These are phyloP conservation scores for Thraustotheca clavata DNA, from an alignment of 352 stramenopile genomes.

Conservation along the genomic window DNA sequence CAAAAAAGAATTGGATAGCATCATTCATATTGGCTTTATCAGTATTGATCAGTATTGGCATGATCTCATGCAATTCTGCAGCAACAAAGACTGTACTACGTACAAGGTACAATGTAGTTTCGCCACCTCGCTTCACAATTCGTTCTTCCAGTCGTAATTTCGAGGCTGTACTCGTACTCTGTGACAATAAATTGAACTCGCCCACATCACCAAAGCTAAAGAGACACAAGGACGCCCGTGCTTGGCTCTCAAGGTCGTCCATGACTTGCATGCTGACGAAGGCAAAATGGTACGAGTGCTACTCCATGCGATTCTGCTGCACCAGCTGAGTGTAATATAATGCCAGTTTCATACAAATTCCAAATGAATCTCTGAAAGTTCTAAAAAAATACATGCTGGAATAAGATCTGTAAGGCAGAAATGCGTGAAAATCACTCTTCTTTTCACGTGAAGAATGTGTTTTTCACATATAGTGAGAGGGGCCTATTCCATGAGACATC, in stretches of 20 bases:
- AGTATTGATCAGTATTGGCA: constrained; percentile 54
- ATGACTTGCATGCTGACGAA: constrained; percentile 15
- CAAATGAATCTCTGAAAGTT: constrained; percentile 7
- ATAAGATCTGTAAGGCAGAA: no score
- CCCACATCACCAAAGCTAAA: constrained; percentile 57
- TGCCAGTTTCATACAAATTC: neutral
- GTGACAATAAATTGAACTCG: constrained; percentile 23
- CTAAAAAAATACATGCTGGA: constrained; percentile 12
- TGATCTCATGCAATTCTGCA: constrained; percentile 51
- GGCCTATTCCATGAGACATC: no score
- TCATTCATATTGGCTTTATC: constrained; percentile 58
- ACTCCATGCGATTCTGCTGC: neutral
- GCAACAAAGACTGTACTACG: constrained; percentile 54
- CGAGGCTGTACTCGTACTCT: neutral
- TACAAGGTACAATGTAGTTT: constrained; percentile 48
- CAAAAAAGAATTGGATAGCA: constrained; percentile 58
- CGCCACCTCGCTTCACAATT: neutral
- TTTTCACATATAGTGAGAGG: no score
- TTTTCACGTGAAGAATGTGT: no score
- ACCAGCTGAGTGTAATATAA: no score
- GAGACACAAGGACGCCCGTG: constrained; percentile 50
- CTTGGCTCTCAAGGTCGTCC: constrained; percentile 50
- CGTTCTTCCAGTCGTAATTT: constrained; percentile 25
- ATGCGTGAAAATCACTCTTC: no score
- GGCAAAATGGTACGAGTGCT: neutral